Conservation (phyloP, 768 basidiomycete genomes). For the Tephrocybe sp. region DNA sequence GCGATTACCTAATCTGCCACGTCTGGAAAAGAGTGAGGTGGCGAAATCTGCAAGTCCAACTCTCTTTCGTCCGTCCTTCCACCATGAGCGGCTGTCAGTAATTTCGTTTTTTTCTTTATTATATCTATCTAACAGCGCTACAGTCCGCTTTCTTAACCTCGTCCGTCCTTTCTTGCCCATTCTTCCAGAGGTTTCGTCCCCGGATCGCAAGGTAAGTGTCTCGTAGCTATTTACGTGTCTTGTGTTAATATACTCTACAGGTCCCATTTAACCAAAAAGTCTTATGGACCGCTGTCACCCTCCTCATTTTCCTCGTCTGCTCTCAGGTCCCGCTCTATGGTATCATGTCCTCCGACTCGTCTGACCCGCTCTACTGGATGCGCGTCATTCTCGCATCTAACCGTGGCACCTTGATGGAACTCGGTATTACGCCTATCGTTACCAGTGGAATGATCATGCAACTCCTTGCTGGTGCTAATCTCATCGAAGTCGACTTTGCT, state of each 20-base stretch:
- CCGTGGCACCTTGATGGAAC: conserved; percentile 98
- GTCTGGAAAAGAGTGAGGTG: conserved; percentile 38
- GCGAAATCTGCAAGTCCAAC: conserved; percentile 16
- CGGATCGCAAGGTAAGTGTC: conserved; percentile 84
- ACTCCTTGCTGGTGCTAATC: conserved; percentile 93
- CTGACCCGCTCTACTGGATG: conserved; percentile 99
- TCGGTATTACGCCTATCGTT: conserved; percentile 96
- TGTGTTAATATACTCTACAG: conserved; percentile 35
- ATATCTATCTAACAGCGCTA: conserved; percentile 9
- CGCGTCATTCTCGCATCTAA: conserved; percentile 99
- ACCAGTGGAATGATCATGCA: conserved; percentile 99
- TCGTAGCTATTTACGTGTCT: not conserved
- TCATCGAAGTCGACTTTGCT: conserved; percentile 96
- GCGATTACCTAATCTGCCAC: conserved; percentile 40
- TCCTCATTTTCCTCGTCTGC: conserved; percentile 99
- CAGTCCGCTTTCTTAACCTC: conserved; percentile 96
- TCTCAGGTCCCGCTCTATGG: conserved; percentile 99
- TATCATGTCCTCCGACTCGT: conserved; percentile 99
- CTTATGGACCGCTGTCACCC: conserved; percentile 98
- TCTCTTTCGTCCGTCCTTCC: conserved; percentile 26
- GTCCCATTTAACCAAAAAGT: conserved; percentile 99
- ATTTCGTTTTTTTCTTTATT: not conserved
- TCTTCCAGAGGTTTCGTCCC: conserved; percentile 95
- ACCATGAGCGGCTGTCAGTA: conserved; percentile 82
- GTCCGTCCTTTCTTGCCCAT: conserved; percentile 97